A percentile compares a stretch with the other conserved stretches of the same genome.
phyloP scores from a whole-genome alignment of 352 stramenopile species.

The Phytopythium helicoides region DNA sequence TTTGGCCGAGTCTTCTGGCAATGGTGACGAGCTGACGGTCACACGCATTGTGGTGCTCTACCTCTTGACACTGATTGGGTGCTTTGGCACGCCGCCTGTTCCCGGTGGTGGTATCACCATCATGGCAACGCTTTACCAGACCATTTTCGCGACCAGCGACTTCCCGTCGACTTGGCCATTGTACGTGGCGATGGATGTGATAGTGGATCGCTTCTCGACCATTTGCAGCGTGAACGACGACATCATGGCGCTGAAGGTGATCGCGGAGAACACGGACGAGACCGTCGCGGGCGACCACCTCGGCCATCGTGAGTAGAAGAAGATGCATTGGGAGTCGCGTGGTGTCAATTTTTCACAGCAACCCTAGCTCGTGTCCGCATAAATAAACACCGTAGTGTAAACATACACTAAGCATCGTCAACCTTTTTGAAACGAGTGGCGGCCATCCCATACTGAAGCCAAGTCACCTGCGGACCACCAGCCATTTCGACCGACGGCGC shows the following conservation, averaged over 20 bases:
- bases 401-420: too few relatives aligned
- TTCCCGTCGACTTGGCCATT: constrained; percentile 56
- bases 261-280: constrained; percentile 66
- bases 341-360: too few relatives aligned
- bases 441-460: too few relatives aligned
- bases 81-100: constrained; percentile 48
- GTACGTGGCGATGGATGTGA: too few relatives aligned
- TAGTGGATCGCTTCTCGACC: constrained; percentile 61
- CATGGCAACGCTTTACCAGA: constrained; percentile 67
- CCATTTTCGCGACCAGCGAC: constrained; percentile 41
- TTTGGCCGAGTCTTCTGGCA: too few relatives aligned
- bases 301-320: constrained; percentile 40
- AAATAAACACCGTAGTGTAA: too few relatives aligned
- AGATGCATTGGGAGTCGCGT: too few relatives aligned
- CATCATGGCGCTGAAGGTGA: constrained; percentile 74
- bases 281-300: constrained; percentile 52
- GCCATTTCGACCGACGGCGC: not conserved
- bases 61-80: constrained; percentile 50
- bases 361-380: too few relatives aligned
- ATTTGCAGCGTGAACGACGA: constrained; percentile 81
- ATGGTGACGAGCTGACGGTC: too few relatives aligned
- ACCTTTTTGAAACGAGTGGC: too few relatives aligned
- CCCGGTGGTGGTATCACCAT: constrained; percentile 45
- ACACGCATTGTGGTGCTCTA: constrained; percentile 46
- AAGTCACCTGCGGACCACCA: too few relatives aligned